phyloP scores from a whole-genome alignment of 208 protist genomes.

The Acanthamoeba royreba region DNA sequence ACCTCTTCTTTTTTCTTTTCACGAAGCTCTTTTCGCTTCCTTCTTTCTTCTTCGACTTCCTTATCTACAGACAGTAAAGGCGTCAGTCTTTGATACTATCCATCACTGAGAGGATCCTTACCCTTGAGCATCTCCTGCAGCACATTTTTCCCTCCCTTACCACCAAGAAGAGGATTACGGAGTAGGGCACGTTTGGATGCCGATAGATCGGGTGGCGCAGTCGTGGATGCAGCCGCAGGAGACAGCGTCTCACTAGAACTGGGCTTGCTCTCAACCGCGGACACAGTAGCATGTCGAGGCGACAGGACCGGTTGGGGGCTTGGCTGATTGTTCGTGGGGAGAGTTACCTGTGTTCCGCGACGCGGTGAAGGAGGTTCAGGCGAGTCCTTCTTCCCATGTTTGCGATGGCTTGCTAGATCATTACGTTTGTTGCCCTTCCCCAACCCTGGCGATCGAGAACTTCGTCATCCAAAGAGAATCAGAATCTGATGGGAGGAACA shows the following conservation, averaged over 20 bases:
- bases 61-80: not conserved
- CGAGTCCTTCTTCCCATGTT: not conserved
- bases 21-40: not conserved
- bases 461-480: not conserved
- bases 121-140: not conserved
- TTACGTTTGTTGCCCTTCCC: not conserved
- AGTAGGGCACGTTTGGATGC: not conserved
- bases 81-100: not conserved
- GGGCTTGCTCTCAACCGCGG: too few relatives aligned
- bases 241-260: too few relatives aligned
- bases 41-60: not conserved
- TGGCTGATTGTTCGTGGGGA: too few relatives aligned
- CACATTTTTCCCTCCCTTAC: not conserved
- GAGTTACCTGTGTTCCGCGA: not conserved
- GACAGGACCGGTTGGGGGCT: too few relatives aligned
- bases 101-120: too few relatives aligned
- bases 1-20: not conserved
- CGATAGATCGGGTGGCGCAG: not conserved
- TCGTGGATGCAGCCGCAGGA: not conserved
- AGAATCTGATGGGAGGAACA: not conserved
- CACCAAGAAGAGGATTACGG: not conserved
- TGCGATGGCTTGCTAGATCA: not conserved
- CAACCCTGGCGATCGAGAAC: not conserved
- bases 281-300: too few relatives aligned
- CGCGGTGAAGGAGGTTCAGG: not conserved